These are phyloP conservation scores for Cordyceps cateniannulata DNA, from an alignment of 2,329 filamentous ascomycete species.

Conservation along the genomic window DNA sequence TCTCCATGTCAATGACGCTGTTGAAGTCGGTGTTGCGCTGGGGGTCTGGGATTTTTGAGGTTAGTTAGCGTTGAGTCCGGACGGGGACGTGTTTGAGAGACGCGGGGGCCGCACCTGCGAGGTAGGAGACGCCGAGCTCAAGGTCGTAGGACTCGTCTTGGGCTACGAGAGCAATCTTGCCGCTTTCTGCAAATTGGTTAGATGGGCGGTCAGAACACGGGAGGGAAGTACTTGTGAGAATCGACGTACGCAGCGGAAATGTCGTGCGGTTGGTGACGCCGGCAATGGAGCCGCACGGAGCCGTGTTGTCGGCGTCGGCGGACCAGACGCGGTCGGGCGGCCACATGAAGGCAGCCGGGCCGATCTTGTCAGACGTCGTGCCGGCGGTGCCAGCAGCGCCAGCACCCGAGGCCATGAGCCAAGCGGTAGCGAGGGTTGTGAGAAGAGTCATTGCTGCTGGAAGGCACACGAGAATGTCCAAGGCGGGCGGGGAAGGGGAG, in stretches of 20 bases:
- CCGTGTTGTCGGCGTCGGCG: conserved; percentile 46
- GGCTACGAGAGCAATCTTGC: conserved; percentile 47
- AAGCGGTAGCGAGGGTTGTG: conserved; percentile 14
- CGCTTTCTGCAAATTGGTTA: conserved; percentile 36
- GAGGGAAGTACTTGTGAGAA: not conserved
- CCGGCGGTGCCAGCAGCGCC: not conserved
- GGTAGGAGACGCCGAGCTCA: conserved; percentile 47
- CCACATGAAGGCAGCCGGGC: conserved; percentile 56
- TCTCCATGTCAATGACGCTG: conserved; percentile 29
- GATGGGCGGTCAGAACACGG: too few species aligned
- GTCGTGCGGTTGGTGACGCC: conserved; percentile 43
- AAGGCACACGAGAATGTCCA: too few species aligned
- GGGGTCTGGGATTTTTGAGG: conserved; percentile 26
- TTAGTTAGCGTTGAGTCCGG: too few species aligned
- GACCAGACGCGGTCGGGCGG: conserved; percentile 51
- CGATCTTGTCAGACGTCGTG: conserved; percentile 29
- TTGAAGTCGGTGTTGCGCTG: conserved; percentile 33
- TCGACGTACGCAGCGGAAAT: conserved; percentile 45
- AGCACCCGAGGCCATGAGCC: conserved; percentile 10
- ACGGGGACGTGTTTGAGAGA: not conserved
- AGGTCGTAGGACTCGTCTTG: conserved; percentile 52
- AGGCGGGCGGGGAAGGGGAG: not conserved
- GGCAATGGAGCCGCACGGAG: conserved; percentile 49
- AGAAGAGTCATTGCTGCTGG: conserved; percentile 16
- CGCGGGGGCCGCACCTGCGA: conserved; percentile 42